Base-by-base conservation (phyloP, 768 basidiomycete species). In the Mycena leptocephala region DNA sequence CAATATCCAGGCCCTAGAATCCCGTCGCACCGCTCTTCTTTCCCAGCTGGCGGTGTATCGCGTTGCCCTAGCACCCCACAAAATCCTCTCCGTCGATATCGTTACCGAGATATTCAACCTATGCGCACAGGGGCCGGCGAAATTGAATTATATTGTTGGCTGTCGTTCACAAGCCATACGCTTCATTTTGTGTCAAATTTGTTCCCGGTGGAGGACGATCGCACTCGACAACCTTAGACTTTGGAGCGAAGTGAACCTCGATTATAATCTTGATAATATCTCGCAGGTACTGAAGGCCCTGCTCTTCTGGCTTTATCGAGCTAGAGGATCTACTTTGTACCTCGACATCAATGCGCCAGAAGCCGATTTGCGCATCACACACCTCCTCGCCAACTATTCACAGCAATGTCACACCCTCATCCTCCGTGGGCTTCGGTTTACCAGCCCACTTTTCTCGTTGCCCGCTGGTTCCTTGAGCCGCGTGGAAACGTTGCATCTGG, bases 141-240 rank as follows among this genome's bases (percentile, higher is more conserved):
- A 37, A 37, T 13, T 37, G 35, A 37, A 37, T 37, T 13, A 37
- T 37, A 37, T 37, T 37, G 13, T 13, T 37, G 35, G 35, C 13
- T 13, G 7, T 13, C 35, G 35, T 37, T 37, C 35, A 13, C 35
- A 20, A 33, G 63, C 43, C 41, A 28, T 64, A 2, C 63, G 63
- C 5, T 28, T 65, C 14, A 35, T 65, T 32, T 43, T 65, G 11
- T 65, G 43, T 18, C 43, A 51, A 22, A 51, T 65, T 10, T 65
- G 64, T 18, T 65, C 43, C 4, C 43, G 22, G 10, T 65, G 64
- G 64, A 13, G 64, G 16, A 28, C 28, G 16, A 33, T 51, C 22
- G 56, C 56, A 1, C 56, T 55, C 7, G 64, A 56, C 7, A 53
- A 56, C 26, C 28, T 63, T 53, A 74, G 66, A 18, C 81, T 76